Evolutionary conservation across 345 rosid species (phyloP).

Genomic region (Eucalyptus curtisii): DNA sequence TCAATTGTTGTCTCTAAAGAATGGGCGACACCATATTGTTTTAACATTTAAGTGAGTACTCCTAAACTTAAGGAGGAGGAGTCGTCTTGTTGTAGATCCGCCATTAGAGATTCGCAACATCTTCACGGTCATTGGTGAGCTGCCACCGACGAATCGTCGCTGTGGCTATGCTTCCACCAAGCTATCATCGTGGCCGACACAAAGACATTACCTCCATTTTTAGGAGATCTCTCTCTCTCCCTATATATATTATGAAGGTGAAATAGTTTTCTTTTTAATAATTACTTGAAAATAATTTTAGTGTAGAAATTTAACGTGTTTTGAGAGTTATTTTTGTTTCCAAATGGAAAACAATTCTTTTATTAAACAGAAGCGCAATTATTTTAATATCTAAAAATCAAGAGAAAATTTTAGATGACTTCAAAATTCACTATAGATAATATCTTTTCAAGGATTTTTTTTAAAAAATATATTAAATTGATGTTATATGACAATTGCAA

Average conservation of each 20-base stretch:
- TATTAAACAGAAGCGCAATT: not conserved
- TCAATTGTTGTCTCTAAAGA: not conserved
- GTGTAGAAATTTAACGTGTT: not conserved
- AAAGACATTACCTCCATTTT: not conserved
- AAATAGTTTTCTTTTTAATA: not conserved
- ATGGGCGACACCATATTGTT: not conserved
- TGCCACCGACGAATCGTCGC: rapidly evolving
- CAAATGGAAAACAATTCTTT: not conserved
- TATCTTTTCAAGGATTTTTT: not conserved
- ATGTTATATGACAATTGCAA: not conserved
- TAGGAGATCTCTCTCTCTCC: not conserved
- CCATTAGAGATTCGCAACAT: not conserved
- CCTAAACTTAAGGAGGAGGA: not conserved
- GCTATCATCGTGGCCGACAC: not conserved
- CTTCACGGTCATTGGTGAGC: not conserved
- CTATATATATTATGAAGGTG: not conserved
- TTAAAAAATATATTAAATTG: not conserved
- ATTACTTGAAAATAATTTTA: not conserved
- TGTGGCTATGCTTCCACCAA: not conserved
- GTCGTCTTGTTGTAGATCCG: rapidly evolving
- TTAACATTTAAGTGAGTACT: not conserved
- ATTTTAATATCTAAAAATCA: not conserved
- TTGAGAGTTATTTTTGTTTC: not conserved
- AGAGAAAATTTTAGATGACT: not conserved
- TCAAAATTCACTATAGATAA: not conserved